A percentile compares a stretch with the other conserved stretches of the same genome.
Evolutionary conservation across 2,329 filamentous ascomycete genomes (phyloP).

Genomic region (Trichoderma simmonsii): DNA sequence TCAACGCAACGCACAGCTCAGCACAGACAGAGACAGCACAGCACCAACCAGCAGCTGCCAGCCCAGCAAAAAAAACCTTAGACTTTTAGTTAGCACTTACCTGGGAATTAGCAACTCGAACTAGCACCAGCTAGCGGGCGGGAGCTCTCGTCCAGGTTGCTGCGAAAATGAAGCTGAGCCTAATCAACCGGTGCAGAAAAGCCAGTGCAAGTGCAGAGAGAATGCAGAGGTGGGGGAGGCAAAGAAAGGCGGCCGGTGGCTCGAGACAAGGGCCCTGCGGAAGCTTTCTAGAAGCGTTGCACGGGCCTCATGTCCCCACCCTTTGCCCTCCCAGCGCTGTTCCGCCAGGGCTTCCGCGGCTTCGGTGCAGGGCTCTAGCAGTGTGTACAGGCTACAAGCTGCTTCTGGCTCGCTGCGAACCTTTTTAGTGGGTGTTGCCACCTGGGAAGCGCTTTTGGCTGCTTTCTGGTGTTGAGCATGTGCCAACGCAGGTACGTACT

Average conservation of each 20-base stretch:
- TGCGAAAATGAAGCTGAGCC: not conserved
- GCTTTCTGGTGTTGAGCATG: not conserved
- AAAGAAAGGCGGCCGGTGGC: not conserved
- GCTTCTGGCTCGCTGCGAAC: not conserved
- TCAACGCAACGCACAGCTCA: not conserved
- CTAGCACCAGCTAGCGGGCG: not conserved
- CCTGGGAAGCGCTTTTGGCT: not conserved
- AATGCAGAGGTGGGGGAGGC: slow-evolving; percentile 7
- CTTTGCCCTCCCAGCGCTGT: slow-evolving; percentile 6
- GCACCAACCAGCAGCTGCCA: not conserved
- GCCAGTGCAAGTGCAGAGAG: not conserved
- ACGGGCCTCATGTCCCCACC: slow-evolving; percentile 20
- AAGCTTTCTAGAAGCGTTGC: slow-evolving; percentile 25
- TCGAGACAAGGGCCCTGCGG: slow-evolving; percentile 9
- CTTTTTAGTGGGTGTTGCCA: not conserved
- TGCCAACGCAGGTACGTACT: not conserved
- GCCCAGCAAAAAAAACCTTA: not conserved
- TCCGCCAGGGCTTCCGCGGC: slow-evolving; percentile 15
- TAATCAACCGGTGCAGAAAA: not conserved
- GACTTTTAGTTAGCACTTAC: not conserved
- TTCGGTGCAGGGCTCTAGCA: not conserved
- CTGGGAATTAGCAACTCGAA: not conserved
- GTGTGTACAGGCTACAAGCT: not conserved
- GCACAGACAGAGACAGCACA: not conserved
- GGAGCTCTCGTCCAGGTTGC: not conserved